Percentiles rank a stretch among this genome's conserved stretches.
phyloP scores from a whole-genome alignment of 2,329 filamentous ascomycete species.

The Thermothelomyces thermophilus region DNA sequence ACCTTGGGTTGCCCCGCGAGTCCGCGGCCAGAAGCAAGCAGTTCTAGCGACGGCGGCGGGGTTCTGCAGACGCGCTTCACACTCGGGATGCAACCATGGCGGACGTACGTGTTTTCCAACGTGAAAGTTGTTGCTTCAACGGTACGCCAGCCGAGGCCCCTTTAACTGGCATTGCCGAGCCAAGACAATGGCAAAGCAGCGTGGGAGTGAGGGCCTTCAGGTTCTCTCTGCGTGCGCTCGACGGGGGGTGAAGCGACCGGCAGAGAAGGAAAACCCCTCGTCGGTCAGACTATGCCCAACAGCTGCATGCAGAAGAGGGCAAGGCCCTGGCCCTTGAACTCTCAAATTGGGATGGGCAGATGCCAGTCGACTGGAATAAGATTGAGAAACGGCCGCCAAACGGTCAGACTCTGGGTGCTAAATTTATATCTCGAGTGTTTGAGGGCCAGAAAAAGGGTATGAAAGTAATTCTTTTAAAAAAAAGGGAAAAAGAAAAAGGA shows the following conservation, averaged over 20 bases:
- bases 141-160: not conserved
- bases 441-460: no score
- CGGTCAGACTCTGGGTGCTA: not conserved
- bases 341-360: conserved; percentile 16
- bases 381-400: conserved; percentile 11
- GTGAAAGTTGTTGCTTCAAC: not conserved
- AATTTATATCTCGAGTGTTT: not conserved
- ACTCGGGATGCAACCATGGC: conserved; percentile 19
- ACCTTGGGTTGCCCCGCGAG: conserved; percentile 5
- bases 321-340: conserved; percentile 11
- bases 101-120: conserved; percentile 1
- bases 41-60: conserved; percentile 12
- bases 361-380: conserved; percentile 1
- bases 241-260: not conserved
- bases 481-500: conserved; percentile 2
- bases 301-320: conserved; percentile 16
- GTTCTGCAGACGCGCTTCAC: conserved; percentile 17
- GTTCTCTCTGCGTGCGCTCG: not conserved
- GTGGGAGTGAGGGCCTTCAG: not conserved
- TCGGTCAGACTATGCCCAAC: conserved; percentile 9
- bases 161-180: not conserved
- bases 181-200: not conserved
- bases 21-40: conserved; percentile 8
- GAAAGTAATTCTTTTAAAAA: no score
- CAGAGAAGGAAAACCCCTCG: conserved; percentile 1